These are phyloP conservation scores for Gentiana macrophylla DNA, from an alignment of 257 asterid species.

Conservation along the genomic window DNA sequence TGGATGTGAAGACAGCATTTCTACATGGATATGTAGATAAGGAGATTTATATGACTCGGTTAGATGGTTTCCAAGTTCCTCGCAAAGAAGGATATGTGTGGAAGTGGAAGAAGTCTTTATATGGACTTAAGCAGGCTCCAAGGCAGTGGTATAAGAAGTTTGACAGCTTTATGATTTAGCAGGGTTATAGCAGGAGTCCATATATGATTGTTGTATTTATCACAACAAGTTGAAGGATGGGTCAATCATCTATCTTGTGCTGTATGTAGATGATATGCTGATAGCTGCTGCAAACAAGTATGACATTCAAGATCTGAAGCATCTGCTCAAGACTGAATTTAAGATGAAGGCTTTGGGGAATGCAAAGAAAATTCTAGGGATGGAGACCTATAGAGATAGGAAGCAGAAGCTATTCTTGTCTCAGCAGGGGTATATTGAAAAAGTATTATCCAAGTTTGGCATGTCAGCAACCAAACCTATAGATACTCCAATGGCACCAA, in stretches of 20 bases:
- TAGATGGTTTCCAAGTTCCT: background rate
- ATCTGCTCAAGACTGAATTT: background rate
- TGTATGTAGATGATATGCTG: background rate
- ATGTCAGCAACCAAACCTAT: background rate
- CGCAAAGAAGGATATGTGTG: no score
- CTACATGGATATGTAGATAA: no score
- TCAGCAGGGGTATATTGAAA: background rate
- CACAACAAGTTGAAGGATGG: no score
- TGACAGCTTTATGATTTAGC: no score
- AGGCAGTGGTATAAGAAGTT: no score
- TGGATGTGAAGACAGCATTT: no score
- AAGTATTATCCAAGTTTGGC: background rate
- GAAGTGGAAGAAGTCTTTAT: no score
- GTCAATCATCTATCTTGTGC: no score
- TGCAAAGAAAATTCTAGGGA: background rate
- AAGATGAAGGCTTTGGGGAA: background rate
- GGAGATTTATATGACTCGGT: background rate
- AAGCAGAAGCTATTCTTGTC: background rate
- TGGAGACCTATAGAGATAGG: background rate
- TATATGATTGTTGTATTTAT: no score
- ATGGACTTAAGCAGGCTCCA: no score
- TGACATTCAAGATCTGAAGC: no score
- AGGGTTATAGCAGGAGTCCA: no score
- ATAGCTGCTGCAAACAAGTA: background rate
- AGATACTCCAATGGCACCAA: background rate